Evolutionary conservation across 192 early-diverging fungal species (phyloP).

Genomic region (Allomyces macrogynus): DNA sequence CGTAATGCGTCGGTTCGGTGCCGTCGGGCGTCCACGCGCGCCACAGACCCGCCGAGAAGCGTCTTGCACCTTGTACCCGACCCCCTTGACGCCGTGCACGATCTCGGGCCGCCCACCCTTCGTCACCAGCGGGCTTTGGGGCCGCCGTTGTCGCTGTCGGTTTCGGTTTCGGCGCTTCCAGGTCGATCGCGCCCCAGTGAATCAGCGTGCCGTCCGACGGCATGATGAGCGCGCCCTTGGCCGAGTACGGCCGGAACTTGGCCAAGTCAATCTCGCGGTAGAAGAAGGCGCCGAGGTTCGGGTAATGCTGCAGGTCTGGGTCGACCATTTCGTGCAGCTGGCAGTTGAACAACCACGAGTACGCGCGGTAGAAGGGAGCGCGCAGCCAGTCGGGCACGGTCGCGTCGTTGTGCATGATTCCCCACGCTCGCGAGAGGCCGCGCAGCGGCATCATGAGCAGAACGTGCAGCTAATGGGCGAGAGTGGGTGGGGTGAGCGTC

Average conservation of each 20-base stretch:
- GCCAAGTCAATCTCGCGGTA: constrained; percentile 39
- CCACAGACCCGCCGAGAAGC: constrained; percentile 40
- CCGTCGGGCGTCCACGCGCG: too few species aligned
- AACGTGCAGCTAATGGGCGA: constrained; percentile 34
- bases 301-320: constrained; percentile 52
- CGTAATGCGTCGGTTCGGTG: constrained; percentile 11
- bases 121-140: too few species aligned
- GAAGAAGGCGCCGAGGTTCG: constrained; percentile 78
- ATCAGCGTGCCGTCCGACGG: constrained; percentile 84
- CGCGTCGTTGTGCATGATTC: constrained; percentile 58
- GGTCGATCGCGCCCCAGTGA: constrained; percentile 61
- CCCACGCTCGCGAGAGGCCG: constrained; percentile 76
- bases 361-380: constrained; percentile 47
- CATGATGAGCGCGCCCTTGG: constrained; percentile 32
- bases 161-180: too few species aligned
- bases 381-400: constrained; percentile 64
- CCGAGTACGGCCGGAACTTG: not conserved
- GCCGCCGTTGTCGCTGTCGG: too few species aligned
- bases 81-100: constrained; percentile 78
- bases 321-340: constrained; percentile 87
- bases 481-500: not conserved
- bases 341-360: constrained; percentile 72
- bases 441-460: constrained; percentile 75
- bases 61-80: constrained; percentile 76
- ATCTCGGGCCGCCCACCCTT: constrained; percentile 11